A percentile compares a stretch with the other conserved stretches of the same genome.
Evolutionary conservation across 805 yeast genomes (phyloP).

Genomic region (Osmozyma mogii): DNA sequence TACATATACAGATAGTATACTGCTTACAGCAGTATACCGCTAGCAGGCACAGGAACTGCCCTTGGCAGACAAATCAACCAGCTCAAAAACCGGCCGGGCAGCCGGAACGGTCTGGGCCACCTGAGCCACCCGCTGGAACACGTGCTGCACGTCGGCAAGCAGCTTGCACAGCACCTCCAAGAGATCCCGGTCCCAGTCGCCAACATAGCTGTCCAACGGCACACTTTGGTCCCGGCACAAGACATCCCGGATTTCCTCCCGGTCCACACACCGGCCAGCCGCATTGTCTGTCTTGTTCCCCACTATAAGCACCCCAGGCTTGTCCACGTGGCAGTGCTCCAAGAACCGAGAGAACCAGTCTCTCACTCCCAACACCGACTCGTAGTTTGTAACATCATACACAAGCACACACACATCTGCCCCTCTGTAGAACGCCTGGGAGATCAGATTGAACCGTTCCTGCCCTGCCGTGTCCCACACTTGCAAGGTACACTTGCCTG

Average conservation of each 20-base stretch:
- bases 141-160: constrained; percentile 21
- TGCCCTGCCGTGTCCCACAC: constrained; percentile 49
- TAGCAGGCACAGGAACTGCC: background rate
- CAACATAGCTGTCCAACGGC: constrained; percentile 19
- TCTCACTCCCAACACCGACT: constrained; percentile 38
- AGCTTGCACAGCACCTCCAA: constrained; percentile 26
- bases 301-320: constrained; percentile 43
- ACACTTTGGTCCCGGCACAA: constrained; percentile 14
- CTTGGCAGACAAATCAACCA: background rate
- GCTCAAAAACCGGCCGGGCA: too few relatives aligned
- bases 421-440: constrained; percentile 51
- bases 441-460: constrained; percentile 40
- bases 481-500: constrained; percentile 30
- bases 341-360: constrained; percentile 43
- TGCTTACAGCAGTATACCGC: background rate
- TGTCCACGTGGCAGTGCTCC: constrained; percentile 38
- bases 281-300: constrained; percentile 44
- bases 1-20: too few relatives aligned
- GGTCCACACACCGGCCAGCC: constrained; percentile 27
- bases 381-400: constrained; percentile 47
- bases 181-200: constrained; percentile 27
- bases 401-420: constrained; percentile 48
- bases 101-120: too few relatives aligned
- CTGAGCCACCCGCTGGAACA: constrained; percentile 31
- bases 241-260: constrained; percentile 28